Conservation (phyloP, 140 eudicot genomes). For the Bidens hawaiensis region DNA sequence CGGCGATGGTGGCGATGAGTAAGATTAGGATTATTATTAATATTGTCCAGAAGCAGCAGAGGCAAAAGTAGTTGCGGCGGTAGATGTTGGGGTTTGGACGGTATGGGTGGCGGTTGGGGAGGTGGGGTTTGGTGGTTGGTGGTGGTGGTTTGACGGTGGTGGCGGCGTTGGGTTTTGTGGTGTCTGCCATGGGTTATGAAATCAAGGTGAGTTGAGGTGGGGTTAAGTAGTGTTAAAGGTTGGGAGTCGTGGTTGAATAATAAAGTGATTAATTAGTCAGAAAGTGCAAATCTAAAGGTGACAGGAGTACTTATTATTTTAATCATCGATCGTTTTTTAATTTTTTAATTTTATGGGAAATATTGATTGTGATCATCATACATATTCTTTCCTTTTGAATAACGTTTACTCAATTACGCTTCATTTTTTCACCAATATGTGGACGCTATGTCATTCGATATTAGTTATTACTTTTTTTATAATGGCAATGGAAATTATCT, state of each 20-base stretch:
- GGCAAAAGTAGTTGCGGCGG: constrained; percentile 56
- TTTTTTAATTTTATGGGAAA: neutral
- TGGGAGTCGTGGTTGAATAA: constrained; percentile 6
- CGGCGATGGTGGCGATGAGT: constrained; percentile 50
- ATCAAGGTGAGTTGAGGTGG: constrained; percentile 19
- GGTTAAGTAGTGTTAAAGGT: constrained; percentile 22
- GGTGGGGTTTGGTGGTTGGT: constrained; percentile 21
- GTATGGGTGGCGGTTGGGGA: constrained; percentile 27
- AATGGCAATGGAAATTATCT: too few species aligned
- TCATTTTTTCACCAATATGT: neutral
- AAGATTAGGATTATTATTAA: constrained; percentile 36
- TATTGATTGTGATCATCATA: neutral
- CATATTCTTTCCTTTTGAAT: neutral
- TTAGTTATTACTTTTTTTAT: too few species aligned
- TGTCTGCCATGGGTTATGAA: constrained; percentile 49
- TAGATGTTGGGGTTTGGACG: constrained; percentile 46
- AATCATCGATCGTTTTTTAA: neutral
- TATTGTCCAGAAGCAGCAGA: constrained; percentile 56
- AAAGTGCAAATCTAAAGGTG: constrained; percentile 24
- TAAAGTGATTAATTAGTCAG: constrained; percentile 1
- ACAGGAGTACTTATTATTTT: constrained; percentile 16
- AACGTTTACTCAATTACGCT: neutral
- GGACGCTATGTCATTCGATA: neutral
- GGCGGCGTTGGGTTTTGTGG: constrained; percentile 48
- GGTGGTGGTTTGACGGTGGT: constrained; percentile 21